A percentile compares a stretch with the other conserved stretches of the same genome.
These are phyloP conservation scores for Phytophthora litchii DNA, from an alignment of 352 stramenopile species.

Conservation along the genomic window DNA sequence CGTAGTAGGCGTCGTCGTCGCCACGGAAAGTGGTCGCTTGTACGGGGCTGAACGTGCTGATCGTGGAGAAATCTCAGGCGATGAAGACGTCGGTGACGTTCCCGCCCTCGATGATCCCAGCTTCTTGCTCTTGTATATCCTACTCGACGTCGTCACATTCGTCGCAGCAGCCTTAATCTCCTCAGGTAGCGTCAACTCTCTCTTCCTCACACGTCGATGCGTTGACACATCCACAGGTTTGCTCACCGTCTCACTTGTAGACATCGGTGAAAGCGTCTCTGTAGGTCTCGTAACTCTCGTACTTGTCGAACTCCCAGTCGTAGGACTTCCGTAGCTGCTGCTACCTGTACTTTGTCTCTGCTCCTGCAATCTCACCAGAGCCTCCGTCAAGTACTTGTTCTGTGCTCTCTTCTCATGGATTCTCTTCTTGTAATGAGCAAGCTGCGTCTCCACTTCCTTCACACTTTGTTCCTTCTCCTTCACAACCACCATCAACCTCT, in stretches of 20 bases:
- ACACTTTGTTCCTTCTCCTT: constrained; percentile 50
- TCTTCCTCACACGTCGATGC: constrained; percentile 35
- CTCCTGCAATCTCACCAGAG: constrained; percentile 45
- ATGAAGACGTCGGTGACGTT: constrained; percentile 64
- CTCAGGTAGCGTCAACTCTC: constrained; percentile 42
- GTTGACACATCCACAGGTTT: constrained; percentile 7
- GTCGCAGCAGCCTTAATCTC: constrained; percentile 30
- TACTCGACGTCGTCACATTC: constrained; percentile 11
- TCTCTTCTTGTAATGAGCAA: constrained; percentile 48
- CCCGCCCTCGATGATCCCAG: constrained; percentile 35
- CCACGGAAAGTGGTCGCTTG: constrained; percentile 35
- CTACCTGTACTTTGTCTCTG: constrained; percentile 21
- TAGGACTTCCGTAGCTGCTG: constrained; percentile 4
- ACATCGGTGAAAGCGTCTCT: neutral
- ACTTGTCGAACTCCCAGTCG: constrained; percentile 3
- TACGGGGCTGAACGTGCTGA: constrained; percentile 37
- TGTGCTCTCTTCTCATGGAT: constrained; percentile 63
- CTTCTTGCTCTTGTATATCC: constrained; percentile 39
- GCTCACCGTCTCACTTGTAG: neutral
- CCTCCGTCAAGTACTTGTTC: constrained; percentile 63
- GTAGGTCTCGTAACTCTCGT: neutral
- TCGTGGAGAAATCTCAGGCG: constrained; percentile 52
- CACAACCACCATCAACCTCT: constrained; percentile 47
- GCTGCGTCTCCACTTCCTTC: constrained; percentile 38
- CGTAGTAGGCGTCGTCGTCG: constrained; percentile 25